phyloP scores from a whole-genome alignment of 83 land plant genomes.

The Thuja plicata region DNA sequence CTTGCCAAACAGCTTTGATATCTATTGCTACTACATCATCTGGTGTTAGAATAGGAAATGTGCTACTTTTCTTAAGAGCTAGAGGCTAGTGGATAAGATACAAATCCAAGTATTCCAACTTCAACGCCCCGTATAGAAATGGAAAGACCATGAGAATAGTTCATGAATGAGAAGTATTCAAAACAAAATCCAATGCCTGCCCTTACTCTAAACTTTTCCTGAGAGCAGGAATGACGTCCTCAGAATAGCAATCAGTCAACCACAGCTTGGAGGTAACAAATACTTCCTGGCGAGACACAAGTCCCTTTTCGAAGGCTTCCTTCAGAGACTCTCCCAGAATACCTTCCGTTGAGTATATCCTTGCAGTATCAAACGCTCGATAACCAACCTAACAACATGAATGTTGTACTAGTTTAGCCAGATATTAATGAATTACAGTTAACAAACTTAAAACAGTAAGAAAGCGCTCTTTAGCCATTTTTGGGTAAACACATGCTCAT shows the following conservation, averaged over 20 bases:
- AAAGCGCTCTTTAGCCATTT: too few species aligned
- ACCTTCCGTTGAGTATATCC: constrained; percentile 18
- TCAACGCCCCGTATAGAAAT: constrained; percentile 28
- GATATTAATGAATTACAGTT: background rate
- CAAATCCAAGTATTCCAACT: constrained; percentile 61
- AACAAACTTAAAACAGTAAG: too few species aligned
- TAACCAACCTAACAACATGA: constrained; percentile 14
- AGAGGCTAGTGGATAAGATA: constrained; percentile 62
- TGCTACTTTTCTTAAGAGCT: constrained; percentile 32
- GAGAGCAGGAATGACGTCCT: constrained; percentile 23
- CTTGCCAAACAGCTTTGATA: constrained; percentile 41
- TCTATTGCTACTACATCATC: constrained; percentile 44
- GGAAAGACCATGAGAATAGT: background rate
- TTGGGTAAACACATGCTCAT: too few species aligned
- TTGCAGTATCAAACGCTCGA: constrained; percentile 26
- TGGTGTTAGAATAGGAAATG: constrained; percentile 24
- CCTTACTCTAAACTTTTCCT: constrained; percentile 21
- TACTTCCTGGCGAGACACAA: constrained; percentile 22
- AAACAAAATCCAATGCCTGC: background rate
- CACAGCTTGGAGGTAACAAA: constrained; percentile 33
- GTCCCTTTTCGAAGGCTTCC: constrained; percentile 17
- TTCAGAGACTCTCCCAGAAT: constrained; percentile 20
- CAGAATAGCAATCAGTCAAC: constrained; percentile 13
- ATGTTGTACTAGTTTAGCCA: background rate
- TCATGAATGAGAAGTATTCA: background rate